A percentile compares a stretch with the other conserved stretches of the same genome.
phyloP scores from a whole-genome alignment of 2,329 filamentous ascomycete genomes.

The Ceratocystis colombiana region DNA sequence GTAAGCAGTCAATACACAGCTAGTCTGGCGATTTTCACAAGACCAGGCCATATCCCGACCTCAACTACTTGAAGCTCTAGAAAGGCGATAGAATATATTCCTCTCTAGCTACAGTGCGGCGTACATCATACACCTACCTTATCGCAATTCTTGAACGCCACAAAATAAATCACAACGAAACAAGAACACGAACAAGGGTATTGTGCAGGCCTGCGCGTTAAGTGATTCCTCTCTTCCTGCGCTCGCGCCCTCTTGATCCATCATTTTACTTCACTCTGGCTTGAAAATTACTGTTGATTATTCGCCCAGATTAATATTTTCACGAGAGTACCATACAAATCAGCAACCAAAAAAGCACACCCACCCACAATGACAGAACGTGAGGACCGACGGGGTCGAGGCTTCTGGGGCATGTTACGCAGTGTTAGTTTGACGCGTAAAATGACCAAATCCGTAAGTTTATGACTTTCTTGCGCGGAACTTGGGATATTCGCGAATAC shows the following conservation, averaged over 20 bases:
- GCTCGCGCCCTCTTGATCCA: background rate
- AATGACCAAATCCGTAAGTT: conserved; percentile 21
- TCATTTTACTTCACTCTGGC: background rate
- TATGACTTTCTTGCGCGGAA: background rate
- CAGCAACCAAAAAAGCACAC: background rate
- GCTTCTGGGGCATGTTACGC: conserved; percentile 22
- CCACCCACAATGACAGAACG: conserved; percentile 22
- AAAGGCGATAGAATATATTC: background rate
- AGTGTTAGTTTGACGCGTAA: conserved; percentile 26
- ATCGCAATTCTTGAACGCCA: background rate
- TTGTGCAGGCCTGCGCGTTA: conserved; percentile 22
- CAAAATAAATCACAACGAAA: conserved; percentile 16
- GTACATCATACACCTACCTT: background rate
- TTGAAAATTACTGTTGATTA: conserved; percentile 3
- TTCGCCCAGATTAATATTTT: background rate
- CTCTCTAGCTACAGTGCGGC: background rate
- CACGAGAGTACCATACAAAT: background rate
- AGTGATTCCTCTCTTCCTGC: conserved; percentile 20
- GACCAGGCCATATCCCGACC: background rate
- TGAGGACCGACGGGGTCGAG: conserved; percentile 24
- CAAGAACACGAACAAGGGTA: conserved; percentile 15
- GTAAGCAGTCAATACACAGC: background rate
- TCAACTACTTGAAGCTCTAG: background rate
- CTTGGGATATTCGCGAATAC: background rate
- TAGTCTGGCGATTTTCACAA: background rate